These are phyloP conservation scores for Mycena rosella DNA, from an alignment of 768 basidiomycete genomes.

Conservation along the genomic window DNA sequence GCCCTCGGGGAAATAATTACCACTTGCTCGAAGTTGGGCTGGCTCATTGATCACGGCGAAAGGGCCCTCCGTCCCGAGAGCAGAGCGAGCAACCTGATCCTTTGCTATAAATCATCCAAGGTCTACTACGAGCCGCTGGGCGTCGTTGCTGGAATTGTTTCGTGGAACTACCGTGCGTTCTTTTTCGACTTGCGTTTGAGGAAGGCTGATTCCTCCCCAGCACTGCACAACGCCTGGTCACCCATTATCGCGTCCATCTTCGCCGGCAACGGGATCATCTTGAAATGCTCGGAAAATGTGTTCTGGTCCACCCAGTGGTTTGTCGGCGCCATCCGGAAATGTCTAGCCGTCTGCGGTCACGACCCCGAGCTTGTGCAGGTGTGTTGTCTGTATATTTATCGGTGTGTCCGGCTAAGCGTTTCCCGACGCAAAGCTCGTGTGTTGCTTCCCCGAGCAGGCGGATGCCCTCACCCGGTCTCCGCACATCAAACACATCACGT, in stretches of 20 bases:
- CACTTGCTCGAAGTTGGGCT: slow-evolving; percentile 96
- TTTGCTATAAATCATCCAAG: slow-evolving; percentile 82
- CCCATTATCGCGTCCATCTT: slow-evolving; percentile 94
- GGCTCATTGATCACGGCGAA: slow-evolving; percentile 91
- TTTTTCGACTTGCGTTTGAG: neutral
- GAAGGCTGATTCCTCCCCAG: slow-evolving; percentile 51
- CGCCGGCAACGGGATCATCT: slow-evolving; percentile 88
- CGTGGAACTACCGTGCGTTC: slow-evolving; percentile 90
- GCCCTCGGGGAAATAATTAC: slow-evolving; percentile 94
- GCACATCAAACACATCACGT: slow-evolving; percentile 92
- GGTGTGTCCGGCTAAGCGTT: neutral
- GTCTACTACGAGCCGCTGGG: slow-evolving; percentile 93
- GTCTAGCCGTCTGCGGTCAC: slow-evolving; percentile 86
- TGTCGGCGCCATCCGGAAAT: slow-evolving; percentile 80
- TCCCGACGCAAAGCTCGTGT: slow-evolving; percentile 67
- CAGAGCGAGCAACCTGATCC: slow-evolving; percentile 73
- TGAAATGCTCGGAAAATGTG: slow-evolving; percentile 95
- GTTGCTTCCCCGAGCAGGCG: slow-evolving; percentile 91
- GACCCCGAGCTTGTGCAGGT: slow-evolving; percentile 91
- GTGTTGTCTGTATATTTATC: slow-evolving; percentile 23
- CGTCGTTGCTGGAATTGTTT: slow-evolving; percentile 92
- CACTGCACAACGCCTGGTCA: slow-evolving; percentile 94
- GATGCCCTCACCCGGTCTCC: slow-evolving; percentile 84
- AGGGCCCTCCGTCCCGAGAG: slow-evolving; percentile 78
- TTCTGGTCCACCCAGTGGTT: slow-evolving; percentile 93